Percentiles rank a stretch among this genome's conserved stretches.
phyloP scores from a whole-genome alignment of 192 early-diverging fungal genomes.

The Coemansia sp. region DNA sequence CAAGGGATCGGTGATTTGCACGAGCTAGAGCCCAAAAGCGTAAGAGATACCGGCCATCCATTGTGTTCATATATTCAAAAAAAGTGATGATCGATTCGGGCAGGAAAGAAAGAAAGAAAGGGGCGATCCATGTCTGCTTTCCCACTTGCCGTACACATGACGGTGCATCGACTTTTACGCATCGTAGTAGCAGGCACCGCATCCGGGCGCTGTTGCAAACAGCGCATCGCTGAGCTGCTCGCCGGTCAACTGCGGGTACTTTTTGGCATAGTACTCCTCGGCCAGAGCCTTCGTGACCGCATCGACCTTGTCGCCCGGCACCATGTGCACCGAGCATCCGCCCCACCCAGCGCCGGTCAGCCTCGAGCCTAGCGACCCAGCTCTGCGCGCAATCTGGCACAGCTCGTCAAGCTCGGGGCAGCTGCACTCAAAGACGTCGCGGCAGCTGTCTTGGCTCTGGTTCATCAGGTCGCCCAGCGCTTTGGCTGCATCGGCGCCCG shows the following conservation, averaged over 20 bases:
- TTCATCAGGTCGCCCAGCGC: constrained; percentile 86
- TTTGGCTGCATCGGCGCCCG: constrained; percentile 28
- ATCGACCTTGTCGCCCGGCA: constrained; percentile 54
- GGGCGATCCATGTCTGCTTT: too few species aligned
- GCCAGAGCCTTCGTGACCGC: constrained; percentile 60
- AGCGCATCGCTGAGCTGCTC: constrained; percentile 55
- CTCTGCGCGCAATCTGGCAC: constrained; percentile 54
- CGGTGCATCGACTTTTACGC: too few species aligned
- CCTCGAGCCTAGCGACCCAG: constrained; percentile 77
- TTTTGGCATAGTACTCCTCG: constrained; percentile 61
- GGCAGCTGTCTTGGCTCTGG: constrained; percentile 79
- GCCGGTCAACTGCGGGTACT: constrained; percentile 50
- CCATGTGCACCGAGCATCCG: constrained; percentile 80
- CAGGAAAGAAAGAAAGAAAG: too few species aligned
- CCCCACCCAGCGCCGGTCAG: constrained; percentile 96
- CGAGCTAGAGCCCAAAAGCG: too few species aligned
- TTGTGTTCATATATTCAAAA: too few species aligned
- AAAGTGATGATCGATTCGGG: too few species aligned
- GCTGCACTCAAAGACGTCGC: constrained; percentile 75
- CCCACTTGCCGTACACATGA: too few species aligned
- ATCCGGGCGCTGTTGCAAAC: constrained; percentile 45
- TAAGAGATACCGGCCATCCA: too few species aligned
- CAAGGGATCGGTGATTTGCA: too few species aligned
- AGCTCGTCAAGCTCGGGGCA: constrained; percentile 83
- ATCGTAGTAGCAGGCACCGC: constrained; percentile 38